Evolutionary conservation across 805 yeast species (phyloP), one percentile per base, ranked within the genome.

Genomic region (Lipomyces spencermartinsiae): DNA sequence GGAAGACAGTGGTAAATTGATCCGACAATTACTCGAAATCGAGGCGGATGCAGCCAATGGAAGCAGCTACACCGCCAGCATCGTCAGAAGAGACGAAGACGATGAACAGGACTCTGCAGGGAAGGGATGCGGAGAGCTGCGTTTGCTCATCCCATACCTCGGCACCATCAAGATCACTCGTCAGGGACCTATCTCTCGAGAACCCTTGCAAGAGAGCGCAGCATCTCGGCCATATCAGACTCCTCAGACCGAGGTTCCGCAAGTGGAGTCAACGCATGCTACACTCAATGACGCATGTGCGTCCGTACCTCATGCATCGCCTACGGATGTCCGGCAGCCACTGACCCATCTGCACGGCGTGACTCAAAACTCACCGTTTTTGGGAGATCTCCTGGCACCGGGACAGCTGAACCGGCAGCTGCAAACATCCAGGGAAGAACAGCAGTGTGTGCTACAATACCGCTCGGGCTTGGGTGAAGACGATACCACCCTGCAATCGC

Each of bases 11-110:
- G 57, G 34, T 22, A 19, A 54, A 22, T 31, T 54, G n/a, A 31
- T 31, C n/a, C 57, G 57, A 4, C 25, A 22, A 25, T 22, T 54
- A 9, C 57, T 54, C 34, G 57, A 54, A 22, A 54, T 54, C 29
- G 57, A 54, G 31, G 57, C 57, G 57, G 57, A 54, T 31, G 16
- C 31, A 12, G 25, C 57, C 34, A 25, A 54, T 14, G 57, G 57
- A 25, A 31, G 57, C 33, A 31, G 16, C 33, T 22, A 31, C n/a
- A 22, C 25, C 33, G 31, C n/a, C n/a, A 19, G 25, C 33, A 22
- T 2, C 33, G 33, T 54, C 57, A 9, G 34, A 12, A 22, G 33
- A 25, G 57, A 54, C 10, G 57, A 25, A 22, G 34, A 22, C 34
- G 33, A 22, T 54, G 33, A 2, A 19, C 43, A 37, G 43, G 57